Conservation (phyloP, 345 rosid species). For the Citrus unshiu region DNA sequence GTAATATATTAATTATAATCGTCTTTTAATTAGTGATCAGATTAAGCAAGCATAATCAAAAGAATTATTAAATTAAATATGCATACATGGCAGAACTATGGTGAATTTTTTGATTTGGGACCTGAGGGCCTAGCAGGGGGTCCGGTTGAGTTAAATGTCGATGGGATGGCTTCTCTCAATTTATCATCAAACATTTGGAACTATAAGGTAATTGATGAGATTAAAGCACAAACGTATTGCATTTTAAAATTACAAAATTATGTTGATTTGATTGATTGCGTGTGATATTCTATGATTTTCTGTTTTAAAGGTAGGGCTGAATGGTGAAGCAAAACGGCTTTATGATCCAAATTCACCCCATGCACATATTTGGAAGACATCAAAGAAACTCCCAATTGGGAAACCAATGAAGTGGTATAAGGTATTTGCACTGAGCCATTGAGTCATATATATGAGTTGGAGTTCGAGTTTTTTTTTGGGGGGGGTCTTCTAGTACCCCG, state of each 20-base stretch:
- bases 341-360: background rate
- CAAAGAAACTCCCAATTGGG: conserved; percentile 11
- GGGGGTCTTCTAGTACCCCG: too few relatives aligned
- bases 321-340: conserved; percentile 25
- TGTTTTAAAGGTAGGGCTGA: conserved; percentile 14
- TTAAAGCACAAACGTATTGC: background rate
- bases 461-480: too few relatives aligned
- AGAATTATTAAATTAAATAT: too few relatives aligned
- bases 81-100: conserved; percentile 27
- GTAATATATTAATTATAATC: conserved; percentile 8
- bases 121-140: conserved; percentile 27
- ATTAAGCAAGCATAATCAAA: too few relatives aligned
- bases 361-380: background rate
- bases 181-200: conserved; percentile 21
- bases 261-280: background rate
- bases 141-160: conserved; percentile 25
- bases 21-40: background rate
- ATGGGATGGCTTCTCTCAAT: background rate
- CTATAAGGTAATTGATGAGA: conserved; percentile 1
- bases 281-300: background rate
- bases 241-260: too few relatives aligned
- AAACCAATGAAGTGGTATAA: conserved; percentile 41
- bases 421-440: conserved; percentile 2
- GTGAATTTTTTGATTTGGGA: conserved; percentile 17
- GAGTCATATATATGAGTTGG: too few relatives aligned